Evolutionary conservation across 1,139 yeast genomes (phyloP), one percentile per base, ranked within the genome.

Genomic region (Komagataea norvegica): DNA sequence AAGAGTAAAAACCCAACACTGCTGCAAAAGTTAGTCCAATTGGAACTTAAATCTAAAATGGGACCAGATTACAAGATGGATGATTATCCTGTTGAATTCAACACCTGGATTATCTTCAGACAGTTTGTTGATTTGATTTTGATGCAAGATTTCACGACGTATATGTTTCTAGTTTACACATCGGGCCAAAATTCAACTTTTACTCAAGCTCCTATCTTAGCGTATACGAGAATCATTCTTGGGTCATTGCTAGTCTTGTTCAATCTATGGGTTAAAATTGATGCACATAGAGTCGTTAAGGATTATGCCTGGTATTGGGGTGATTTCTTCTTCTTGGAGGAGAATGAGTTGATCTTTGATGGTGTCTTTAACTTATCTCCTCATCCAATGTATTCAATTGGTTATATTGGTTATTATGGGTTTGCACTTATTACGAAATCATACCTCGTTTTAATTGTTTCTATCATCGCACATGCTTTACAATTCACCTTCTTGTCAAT

Each of bases 291-390:
- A 49, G 89, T 87, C 18, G 89, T 86, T 40, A 85, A 86, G 57
- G 95, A 86, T 59, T 87, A 79, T 56, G 95, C 95, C 10, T 86
- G 95, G 95, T 86, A 86, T 61, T 86, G 95, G 95, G 95, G 95
- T 23, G 95, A 86, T 59, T 86, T 86, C 64, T 86, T 86, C 69
- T 84, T 83, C 62, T 71, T 89, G 44, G 83, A 85, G 56, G 86
- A 77, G 49, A 72, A 70, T 51, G 78, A 85, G 49, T 71, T 86
- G 54, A 82, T 86, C 24, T 86, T 86, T 61, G 95, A 87, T 58
- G 95, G 95, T 32, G 95, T 86, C 9, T 86, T 85, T 59, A 94
- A 86, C 60, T 74, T 86, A 74, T 87, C 91, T 11, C 95, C 95
- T 28, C 95, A 86, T 58, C 95, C 95, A 40, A 86, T 86, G 95